Evolutionary conservation across 768 basidiomycete genomes (phyloP).

Genomic region (Amanita polypyramis): DNA sequence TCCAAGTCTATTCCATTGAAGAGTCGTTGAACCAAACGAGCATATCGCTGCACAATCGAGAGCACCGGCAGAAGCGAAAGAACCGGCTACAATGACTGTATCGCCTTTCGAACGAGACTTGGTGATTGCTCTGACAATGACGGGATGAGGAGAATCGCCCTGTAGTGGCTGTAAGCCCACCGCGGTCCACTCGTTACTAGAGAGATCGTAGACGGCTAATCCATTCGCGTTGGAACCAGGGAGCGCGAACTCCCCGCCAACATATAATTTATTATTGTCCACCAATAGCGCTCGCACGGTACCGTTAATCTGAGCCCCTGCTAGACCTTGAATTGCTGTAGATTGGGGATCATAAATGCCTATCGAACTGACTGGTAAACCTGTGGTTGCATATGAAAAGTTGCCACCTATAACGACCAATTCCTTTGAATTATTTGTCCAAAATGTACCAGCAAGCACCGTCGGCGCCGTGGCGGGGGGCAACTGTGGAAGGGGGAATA

Average conservation of each 20-base stretch:
- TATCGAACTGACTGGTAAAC: conserved; percentile 34
- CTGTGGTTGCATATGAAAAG: conserved; percentile 50
- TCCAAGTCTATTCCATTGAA: conserved; percentile 76
- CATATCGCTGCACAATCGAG: conserved; percentile 73
- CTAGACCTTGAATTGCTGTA: conserved; percentile 39
- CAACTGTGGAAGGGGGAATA: conserved; percentile 42
- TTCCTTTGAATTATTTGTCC: conserved; percentile 71
- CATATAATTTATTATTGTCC: conserved; percentile 54
- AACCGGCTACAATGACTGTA: conserved; percentile 76
- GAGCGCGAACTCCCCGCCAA: conserved; percentile 79
- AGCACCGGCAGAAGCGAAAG: conserved; percentile 72
- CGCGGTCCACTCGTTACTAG: conserved; percentile 49
- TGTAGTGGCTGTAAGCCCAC: conserved; percentile 51
- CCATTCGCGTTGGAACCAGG: conserved; percentile 48
- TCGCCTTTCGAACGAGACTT: conserved; percentile 48
- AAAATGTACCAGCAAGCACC: conserved; percentile 80
- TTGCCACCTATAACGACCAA: conserved; percentile 83
- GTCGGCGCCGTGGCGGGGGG: conserved; percentile 62
- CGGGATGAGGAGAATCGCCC: conserved; percentile 37
- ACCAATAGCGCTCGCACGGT: conserved; percentile 72
- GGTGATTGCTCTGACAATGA: conserved; percentile 65
- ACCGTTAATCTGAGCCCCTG: conserved; percentile 59
- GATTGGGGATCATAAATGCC: conserved; percentile 60
- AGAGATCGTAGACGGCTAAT: conserved; percentile 75
- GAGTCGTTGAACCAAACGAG: conserved; percentile 51